Percentiles rank a stretch among this genome's conserved stretches.
phyloP scores from a whole-genome alignment of 306 rosid genomes.

The Prunus salicina region DNA sequence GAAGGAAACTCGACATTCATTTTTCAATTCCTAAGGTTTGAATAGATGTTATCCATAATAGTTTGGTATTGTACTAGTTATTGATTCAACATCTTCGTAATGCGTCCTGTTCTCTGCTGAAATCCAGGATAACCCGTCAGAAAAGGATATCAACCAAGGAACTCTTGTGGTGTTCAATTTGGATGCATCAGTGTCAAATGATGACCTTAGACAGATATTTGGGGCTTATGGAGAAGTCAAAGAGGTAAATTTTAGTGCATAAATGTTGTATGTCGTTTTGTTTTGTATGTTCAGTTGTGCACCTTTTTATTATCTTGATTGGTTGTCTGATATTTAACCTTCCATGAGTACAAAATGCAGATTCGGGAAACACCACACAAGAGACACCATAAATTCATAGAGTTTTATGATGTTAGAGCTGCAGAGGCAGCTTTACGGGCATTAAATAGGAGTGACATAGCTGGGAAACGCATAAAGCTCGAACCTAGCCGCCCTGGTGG shows the following conservation, averaged over 20 bases:
- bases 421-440: constrained; percentile 90
- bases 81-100: constrained; percentile 15
- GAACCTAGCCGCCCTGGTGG: constrained; percentile 99
- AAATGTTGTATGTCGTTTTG: neutral
- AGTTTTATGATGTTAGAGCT: constrained; percentile 85
- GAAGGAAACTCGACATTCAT: constrained; percentile 94
- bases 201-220: constrained; percentile 86
- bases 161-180: constrained; percentile 95
- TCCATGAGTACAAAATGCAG: constrained; percentile 41
- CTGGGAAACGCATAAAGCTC: constrained; percentile 92
- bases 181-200: constrained; percentile 90
- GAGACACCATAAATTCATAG: constrained; percentile 92
- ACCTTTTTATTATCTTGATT: constrained; percentile 12
- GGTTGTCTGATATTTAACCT: constrained; percentile 3
- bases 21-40: constrained; percentile 97
- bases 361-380: constrained; percentile 96
- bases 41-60: constrained; percentile 7
- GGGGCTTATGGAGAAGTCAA: constrained; percentile 95
- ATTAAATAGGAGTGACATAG: constrained; percentile 89
- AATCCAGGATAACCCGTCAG: constrained; percentile 90
- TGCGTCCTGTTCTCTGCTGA: constrained; percentile 18
- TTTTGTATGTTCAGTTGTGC: constrained; percentile 4
- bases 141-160: constrained; percentile 93
- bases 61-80: constrained; percentile 4
- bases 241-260: constrained; percentile 51